A percentile compares a stretch with the other conserved stretches of the same genome.
Evolutionary conservation across 2,329 filamentous ascomycete genomes (phyloP).

Genomic region (Penicillium sp.): DNA sequence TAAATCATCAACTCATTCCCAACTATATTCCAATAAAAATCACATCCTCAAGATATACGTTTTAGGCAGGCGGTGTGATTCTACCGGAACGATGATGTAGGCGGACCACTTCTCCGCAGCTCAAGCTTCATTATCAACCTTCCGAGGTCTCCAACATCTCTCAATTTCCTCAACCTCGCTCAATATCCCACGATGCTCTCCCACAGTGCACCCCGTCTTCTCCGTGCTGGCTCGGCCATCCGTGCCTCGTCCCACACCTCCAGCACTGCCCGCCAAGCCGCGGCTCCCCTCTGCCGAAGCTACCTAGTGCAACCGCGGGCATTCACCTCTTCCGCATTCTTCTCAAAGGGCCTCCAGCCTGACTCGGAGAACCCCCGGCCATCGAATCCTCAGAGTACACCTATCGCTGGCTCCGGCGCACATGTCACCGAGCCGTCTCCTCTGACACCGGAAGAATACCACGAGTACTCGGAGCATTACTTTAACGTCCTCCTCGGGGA

Average conservation of each 20-base stretch:
- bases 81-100: constrained; percentile 17
- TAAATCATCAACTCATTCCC: neutral
- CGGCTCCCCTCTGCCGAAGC: constrained; percentile 17
- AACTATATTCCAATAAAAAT: neutral
- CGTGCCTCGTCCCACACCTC: constrained; percentile 32
- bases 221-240: constrained; percentile 29
- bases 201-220: constrained; percentile 51
- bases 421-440: constrained; percentile 63
- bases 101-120: constrained; percentile 17
- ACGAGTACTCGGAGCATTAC: constrained; percentile 77
- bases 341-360: constrained; percentile 63
- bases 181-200: constrained; percentile 41
- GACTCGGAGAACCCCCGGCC: constrained; percentile 60
- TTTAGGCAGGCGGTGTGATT: constrained; percentile 31
- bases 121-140: constrained; percentile 15
- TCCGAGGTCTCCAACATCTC: neutral
- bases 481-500: constrained; percentile 65
- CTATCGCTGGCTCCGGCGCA: constrained; percentile 49
- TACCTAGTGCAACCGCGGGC: constrained; percentile 22
- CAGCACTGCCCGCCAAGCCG: constrained; percentile 23
- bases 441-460: constrained; percentile 74
- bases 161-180: neutral
- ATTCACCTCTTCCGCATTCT: constrained; percentile 46
- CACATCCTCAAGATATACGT: constrained; percentile 39
- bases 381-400: constrained; percentile 47